Evolutionary conservation across 768 basidiomycete genomes (phyloP), one percentile per base, ranked within the genome.

Genomic region (Tremella fuciformis): DNA sequence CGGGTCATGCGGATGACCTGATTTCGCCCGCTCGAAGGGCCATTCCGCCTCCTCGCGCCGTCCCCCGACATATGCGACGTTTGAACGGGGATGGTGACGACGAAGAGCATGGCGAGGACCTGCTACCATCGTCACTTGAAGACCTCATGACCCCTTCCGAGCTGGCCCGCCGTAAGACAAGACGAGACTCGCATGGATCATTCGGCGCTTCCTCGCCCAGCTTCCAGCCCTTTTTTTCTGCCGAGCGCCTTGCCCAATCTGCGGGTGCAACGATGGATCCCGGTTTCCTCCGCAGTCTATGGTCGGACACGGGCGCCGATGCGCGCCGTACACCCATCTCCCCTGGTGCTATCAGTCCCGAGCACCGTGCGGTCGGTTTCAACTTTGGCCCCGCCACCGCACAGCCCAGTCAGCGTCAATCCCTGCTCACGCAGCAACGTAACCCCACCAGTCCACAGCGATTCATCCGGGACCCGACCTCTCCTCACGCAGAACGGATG

Each of bases 81-180:
- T 19, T 50, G 21, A 70, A 62, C 13, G 75, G 76, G 16, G 75
- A 65, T 50, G 89, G 85, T 46, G 89, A 92, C 64, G 71, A 89
- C 49, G 90, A 91, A 22, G 71, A 73, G 13, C 68, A 76, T 40
- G 75, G 72, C 11, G 76, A 77, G 70, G 92, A 91, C 57, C 88
- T 97, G 74, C 75, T 98, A 26, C 94, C 94, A 0, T 86, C 88
- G 55, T 89, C 87, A 3, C 79, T 98, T 48, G 89, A 85, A 24
- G 93, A 97, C 60, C 81, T 98, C 7, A 80, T 98, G 48, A 94
- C 92, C 0, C 89, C 89, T 0, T 87, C 86, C 65, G 94, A 97
- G 78, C 82, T 86, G 63, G 87, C 84, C 29, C 81, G 93, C 29
- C 80, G 91, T 44, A 86, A 90, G 83, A 70, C 63, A 13, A 58